Evolutionary conservation across 192 early-diverging fungal species (phyloP).

Genomic region (Phlyctochytrium bullatum): DNA sequence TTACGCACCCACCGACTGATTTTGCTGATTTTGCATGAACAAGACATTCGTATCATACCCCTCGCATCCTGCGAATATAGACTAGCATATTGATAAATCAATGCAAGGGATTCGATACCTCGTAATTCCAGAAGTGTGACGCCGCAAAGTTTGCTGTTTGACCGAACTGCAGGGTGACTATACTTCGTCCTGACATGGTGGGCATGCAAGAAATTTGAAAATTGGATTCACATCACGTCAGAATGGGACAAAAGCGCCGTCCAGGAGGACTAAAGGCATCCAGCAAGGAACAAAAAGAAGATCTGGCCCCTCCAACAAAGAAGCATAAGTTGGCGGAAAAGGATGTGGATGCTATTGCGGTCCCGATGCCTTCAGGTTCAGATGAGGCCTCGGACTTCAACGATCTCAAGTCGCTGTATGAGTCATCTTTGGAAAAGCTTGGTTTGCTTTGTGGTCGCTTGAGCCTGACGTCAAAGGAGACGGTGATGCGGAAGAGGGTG

Average conservation of each 20-base stretch:
- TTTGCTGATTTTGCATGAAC: not conserved
- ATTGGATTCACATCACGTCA: too few relatives aligned
- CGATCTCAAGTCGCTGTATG: constrained; percentile 13
- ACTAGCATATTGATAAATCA: not conserved
- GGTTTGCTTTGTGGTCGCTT: not conserved
- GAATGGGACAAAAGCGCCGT: constrained; percentile 13
- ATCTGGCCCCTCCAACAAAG: not conserved
- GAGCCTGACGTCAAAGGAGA: constrained; percentile 3
- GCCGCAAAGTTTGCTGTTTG: constrained; percentile 83
- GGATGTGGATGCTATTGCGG: not conserved
- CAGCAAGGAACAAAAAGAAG: not conserved
- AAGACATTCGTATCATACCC: not conserved
- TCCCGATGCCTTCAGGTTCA: not conserved
- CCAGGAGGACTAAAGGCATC: constrained; percentile 21
- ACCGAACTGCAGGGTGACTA: constrained; percentile 92
- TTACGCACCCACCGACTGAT: not conserved
- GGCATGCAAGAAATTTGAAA: not conserved
- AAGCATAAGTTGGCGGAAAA: not conserved
- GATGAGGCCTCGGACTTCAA: constrained; percentile 5
- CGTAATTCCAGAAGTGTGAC: constrained; percentile 91
- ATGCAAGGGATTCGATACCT: constrained; percentile 40
- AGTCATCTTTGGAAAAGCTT: constrained; percentile 13
- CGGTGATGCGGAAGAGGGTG: constrained; percentile 28
- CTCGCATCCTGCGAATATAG: not conserved
- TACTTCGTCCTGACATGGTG: constrained; percentile 45